Conservation (phyloP, 352 stramenopile species). For the Hyaloperonospora brassicae region DNA sequence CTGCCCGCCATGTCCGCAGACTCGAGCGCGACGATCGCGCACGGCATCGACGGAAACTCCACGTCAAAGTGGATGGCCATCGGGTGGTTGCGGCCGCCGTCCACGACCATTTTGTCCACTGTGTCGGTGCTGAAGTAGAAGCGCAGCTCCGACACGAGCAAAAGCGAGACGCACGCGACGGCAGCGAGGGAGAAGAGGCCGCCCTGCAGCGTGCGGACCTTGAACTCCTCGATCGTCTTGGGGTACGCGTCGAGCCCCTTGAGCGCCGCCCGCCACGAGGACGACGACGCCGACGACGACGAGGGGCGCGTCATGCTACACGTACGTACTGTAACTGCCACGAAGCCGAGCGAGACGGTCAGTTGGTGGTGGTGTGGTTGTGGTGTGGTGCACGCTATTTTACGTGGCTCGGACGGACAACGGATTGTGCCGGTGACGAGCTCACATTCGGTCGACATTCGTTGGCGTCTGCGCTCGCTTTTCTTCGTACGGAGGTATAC, state of each 20-base stretch:
- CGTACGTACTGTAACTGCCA: too few species aligned
- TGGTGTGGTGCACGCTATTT: too few species aligned
- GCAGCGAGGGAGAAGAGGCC: conserved; percentile 74
- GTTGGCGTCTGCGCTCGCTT: too few species aligned
- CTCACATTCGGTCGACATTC: too few species aligned
- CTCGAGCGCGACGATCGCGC: conserved; percentile 62
- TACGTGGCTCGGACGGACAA: too few species aligned
- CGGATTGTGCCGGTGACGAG: too few species aligned
- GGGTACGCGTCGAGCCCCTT: conserved; percentile 71
- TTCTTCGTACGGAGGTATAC: too few species aligned
- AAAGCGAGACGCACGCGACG: conserved; percentile 52
- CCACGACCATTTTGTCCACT: conserved; percentile 81
- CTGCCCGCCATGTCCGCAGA: conserved; percentile 61
- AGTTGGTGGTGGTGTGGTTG: too few species aligned
- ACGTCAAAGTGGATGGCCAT: conserved; percentile 78
- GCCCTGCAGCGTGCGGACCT: conserved; percentile 75
- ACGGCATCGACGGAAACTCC: conserved; percentile 77
- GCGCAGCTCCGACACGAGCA: conserved; percentile 65
- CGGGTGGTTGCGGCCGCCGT: conserved; percentile 57
- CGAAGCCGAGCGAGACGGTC: too few species aligned
- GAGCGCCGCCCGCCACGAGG: conserved; percentile 30
- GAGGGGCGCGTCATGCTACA: too few species aligned
- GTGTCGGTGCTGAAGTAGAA: conserved; percentile 77
- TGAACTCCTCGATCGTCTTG: conserved; percentile 87
- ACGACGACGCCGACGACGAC: too few species aligned